Base-by-base conservation (phyloP, 1,284 basidiomycete genomes). In the Kwoniella shivajii region DNA sequence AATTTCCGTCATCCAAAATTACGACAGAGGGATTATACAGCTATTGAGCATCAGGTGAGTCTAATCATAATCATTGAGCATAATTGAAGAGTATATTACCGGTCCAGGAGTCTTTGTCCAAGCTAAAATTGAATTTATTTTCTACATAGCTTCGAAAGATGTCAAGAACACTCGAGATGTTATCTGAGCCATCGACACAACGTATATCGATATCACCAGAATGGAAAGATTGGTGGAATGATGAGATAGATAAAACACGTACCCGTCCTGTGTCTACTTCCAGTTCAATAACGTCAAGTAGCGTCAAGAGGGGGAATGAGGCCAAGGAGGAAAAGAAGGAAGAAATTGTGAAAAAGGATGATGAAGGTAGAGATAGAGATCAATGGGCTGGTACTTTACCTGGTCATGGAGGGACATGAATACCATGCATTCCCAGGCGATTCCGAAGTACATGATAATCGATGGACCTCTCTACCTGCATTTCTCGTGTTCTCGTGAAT, bases 1-100 rank as follows among this genome's bases (percentile, higher is more conserved):
- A 70, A 69, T 46, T 79, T 79, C 61, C 72, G 72, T 36, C 59
- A 77, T 63, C 78, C 77, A 6, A 63, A 60, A 22, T 51, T 79
- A 11, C 62, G 65, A 14, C 56, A 66, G 13, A 52, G 77, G 43
- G 78, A 79, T 60, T 75, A 76, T 34, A 69, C 71, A 4, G 78
- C 78, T 2, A 77, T 79, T 18, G 78, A 79, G 59, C 69, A 78
- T 62, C 74, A 78, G 66, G 77, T 76, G 33, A 52, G 73, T 60
- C 24, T 10, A 27, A 13, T 18, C 31, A 4, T 64, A 34, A 58
- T 20, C 20, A 20, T n/a, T n/a, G n/a, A n/a, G n/a, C n/a, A n/a
- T n/a, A n/a, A n/a, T n/a, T n/a, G n/a, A n/a, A n/a, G n/a, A n/a
- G n/a, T n/a, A n/a, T n/a, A n/a, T n/a, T n/a, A n/a, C n/a, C n/a